A percentile compares a stretch with the other conserved stretches of the same genome.
Conservation (phyloP, 2,329 filamentous ascomycete species). For the Aspergillus vadensis region DNA sequence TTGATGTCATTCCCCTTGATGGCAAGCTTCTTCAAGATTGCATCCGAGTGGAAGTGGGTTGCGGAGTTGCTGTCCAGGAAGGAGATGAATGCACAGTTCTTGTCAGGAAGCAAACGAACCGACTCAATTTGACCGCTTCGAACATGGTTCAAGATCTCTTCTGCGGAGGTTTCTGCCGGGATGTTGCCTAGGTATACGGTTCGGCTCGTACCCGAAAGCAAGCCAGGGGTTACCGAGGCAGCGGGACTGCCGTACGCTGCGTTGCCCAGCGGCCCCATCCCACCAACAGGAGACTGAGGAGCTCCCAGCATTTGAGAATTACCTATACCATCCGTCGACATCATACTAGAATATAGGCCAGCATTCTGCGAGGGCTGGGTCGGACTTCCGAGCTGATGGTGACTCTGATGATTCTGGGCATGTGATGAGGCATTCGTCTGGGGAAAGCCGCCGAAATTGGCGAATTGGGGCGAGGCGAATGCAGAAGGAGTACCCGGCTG, state of each 20-base stretch:
- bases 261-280: conserved; percentile 65
- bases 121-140: conserved; percentile 98
- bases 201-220: conserved; percentile 87
- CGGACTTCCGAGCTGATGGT: conserved; percentile 70
- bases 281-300: conserved; percentile 81
- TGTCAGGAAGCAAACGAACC: conserved; percentile 93
- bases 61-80: conserved; percentile 97
- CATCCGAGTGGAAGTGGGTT: conserved; percentile 98
- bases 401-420: conserved; percentile 60
- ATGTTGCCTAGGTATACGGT: conserved; percentile 98
- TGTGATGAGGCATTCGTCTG: conserved; percentile 57
- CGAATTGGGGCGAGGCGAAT: conserved; percentile 89
- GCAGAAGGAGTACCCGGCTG: conserved; percentile 90
- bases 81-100: conserved; percentile 99
- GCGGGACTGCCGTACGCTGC: conserved; percentile 66
- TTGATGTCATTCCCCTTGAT: conserved; percentile 99
- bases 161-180: conserved; percentile 92
- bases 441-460: conserved; percentile 77
- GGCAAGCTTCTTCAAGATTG: conserved; percentile 98
- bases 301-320: conserved; percentile 76
- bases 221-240: conserved; percentile 74
- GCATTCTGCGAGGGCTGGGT: conserved; percentile 70
- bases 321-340: conserved; percentile 82
- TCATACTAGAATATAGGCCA: conserved; percentile 78
- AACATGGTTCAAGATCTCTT: conserved; percentile 95